Evolutionary conservation across 352 stramenopile species (phyloP), one percentile per base, ranked within the genome.

Genomic region (Albugo candida): DNA sequence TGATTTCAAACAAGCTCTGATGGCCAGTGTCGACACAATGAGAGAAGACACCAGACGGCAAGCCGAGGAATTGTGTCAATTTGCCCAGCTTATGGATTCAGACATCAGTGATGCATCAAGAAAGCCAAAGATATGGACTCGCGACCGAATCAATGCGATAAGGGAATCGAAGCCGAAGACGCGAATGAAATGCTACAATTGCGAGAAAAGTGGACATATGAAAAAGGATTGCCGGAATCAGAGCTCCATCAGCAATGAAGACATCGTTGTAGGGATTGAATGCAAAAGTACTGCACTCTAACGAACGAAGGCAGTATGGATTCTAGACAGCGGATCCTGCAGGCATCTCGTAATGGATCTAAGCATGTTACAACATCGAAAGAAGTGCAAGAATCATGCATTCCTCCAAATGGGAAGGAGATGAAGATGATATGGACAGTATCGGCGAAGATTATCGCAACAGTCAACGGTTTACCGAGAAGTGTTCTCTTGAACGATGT

Each of bases 21-120:
- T 52, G 36, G 48, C 53, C 5, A 43, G 37, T 41, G 24, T 48
- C 1, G 41, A 42, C 20, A 5, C 11, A 0, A 43, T 11, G 2
- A 45, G 53, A 4, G 13, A 4, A 11, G 49, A 56, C 35, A 24
- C 45, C 12, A 19, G 49, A 12, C 8, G 5, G 41, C 49, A 55
- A 1, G 49, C 49, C n/a, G 41, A 55, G 14, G 49, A 55, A 39
- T 38, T 55, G 19, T 38, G 45, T 14, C 17, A 34, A 6, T 55
- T 49, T 14, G 42, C n/a, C 13, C 49, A 55, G 20, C 38, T 43
- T 24, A 43, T 43, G 38, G 38, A 43, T 19, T 43, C 38, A 24
- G 20, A 19, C 8, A 43, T 8, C 24, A 31, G 8, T 31, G 8
- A 31, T 8, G 8, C 24, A 31, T 8, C 24, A 31, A 31, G 24